Percentiles rank a stretch among this genome's conserved stretches.
phyloP scores from a whole-genome alignment of 2,329 filamentous ascomycete genomes.

The Grosmannia penicillata region DNA sequence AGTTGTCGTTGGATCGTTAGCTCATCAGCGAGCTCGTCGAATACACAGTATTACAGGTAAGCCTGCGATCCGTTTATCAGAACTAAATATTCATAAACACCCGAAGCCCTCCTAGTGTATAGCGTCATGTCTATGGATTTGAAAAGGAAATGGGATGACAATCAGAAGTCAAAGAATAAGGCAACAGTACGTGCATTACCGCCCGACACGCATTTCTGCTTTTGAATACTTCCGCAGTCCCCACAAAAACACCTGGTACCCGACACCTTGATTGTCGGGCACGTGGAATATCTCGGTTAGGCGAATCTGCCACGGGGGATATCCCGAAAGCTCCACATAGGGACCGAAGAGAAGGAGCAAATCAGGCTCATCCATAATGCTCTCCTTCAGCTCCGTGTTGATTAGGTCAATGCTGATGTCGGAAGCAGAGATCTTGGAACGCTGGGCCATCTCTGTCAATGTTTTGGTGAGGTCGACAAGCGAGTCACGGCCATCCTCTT shows the following conservation, averaged over 20 bases:
- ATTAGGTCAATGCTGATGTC: conserved; percentile 81
- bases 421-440: conserved; percentile 61
- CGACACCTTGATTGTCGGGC: conserved; percentile 65
- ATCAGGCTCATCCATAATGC: conserved; percentile 79
- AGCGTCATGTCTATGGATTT: not conserved
- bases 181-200: not conserved
- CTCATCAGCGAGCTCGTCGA: too few relatives aligned
- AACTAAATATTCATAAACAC: too few relatives aligned
- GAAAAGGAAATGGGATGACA: not conserved
- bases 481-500: conserved; percentile 80
- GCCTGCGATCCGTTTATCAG: too few relatives aligned
- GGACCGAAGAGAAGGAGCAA: conserved; percentile 78
- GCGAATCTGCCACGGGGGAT: conserved; percentile 91
- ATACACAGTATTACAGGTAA: too few relatives aligned
- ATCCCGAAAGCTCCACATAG: conserved; percentile 70
- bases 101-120: not conserved
- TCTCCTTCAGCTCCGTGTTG: conserved; percentile 69
- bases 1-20: too few relatives aligned
- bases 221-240: conserved; percentile 72
- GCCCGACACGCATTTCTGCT: conserved; percentile 76
- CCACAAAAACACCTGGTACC: conserved; percentile 84
- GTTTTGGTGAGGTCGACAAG: conserved; percentile 93
- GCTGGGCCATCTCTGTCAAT: conserved; percentile 86
- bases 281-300: conserved; percentile 85
- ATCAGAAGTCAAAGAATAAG: not conserved